Evolutionary conservation across 2,329 filamentous ascomycete genomes (phyloP), one percentile per base, ranked within the genome.

Genomic region (Niveomyces coronatus): DNA sequence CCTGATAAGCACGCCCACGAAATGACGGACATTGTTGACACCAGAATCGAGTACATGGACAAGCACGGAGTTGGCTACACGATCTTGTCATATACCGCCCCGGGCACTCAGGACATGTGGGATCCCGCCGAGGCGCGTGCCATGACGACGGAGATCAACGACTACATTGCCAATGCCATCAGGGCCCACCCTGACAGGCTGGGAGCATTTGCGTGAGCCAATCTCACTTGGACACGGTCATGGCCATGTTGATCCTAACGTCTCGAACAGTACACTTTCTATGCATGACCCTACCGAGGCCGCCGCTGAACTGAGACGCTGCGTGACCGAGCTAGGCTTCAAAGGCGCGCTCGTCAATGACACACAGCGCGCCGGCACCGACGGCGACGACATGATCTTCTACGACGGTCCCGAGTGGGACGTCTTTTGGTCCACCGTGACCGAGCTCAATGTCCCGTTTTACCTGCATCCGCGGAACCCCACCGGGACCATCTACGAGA

Each of bases 391-490:
- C 17, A 71, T 76, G 62, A 60, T 80, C 51, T 81, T 79, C 58
- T 82, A 80, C 56, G 78, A 82, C 49, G 60, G 65, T 8, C 63
- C 68, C 0, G 66, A 71, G 43, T 82, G 70, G 64, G 73, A 77
- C 45, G 53, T 67, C 16, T 80, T 82, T 63, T 81, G 76, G 76
- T 50, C 62, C 10, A 68, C 67, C 0, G 64, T 69, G 8, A 64
- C 63, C 2, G 70, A 78, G 30, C 67, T 82, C 0, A 71, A 79
- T 40, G 75, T 79, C 0, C 76, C 76, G 0, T 64, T 82, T 34
- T 82, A 81, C 48, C 61, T 82, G 1, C 77, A 82, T 52, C 77
- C 76, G 0, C 62, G 70, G 33, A 68, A 70, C 45, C 72, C 76
- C 2, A 71, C 70, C 0, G 74, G 73, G 6, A 63, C 61, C 14